Conservation (phyloP, 2,329 filamentous ascomycete species). For the Grosmannia serpens region DNA sequence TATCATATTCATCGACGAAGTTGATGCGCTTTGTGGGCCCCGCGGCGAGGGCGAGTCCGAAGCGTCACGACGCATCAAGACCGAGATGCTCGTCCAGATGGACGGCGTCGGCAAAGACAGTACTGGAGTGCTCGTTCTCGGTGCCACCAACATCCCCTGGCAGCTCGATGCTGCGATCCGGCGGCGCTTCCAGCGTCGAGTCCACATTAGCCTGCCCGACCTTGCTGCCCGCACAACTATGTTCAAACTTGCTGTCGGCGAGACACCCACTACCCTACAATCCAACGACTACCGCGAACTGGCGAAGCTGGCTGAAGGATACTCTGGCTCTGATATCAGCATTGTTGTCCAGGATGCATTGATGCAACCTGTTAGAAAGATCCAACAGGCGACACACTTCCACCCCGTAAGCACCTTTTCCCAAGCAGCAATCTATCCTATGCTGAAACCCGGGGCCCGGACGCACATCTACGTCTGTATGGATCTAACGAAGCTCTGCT, state of each 20-base stretch:
- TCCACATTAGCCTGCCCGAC: constrained; percentile 91
- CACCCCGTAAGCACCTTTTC: constrained; percentile 55
- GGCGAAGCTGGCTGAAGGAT: constrained; percentile 77
- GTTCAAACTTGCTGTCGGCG: constrained; percentile 92
- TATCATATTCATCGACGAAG: constrained; percentile 46
- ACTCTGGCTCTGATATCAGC: constrained; percentile 89
- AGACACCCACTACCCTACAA: constrained; percentile 76
- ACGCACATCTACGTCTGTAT: no score
- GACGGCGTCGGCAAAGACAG: constrained; percentile 96
- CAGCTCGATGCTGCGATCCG: constrained; percentile 94
- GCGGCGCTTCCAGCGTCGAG: constrained; percentile 86
- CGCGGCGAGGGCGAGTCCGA: constrained; percentile 93
- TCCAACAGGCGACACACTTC: constrained; percentile 95
- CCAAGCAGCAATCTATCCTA: background rate
- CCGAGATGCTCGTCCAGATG: constrained; percentile 97
- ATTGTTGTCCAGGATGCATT: constrained; percentile 93
- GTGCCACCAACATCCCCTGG: constrained; percentile 98
- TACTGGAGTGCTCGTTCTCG: constrained; percentile 84
- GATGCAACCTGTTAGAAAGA: constrained; percentile 95
- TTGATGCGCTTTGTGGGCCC: constrained; percentile 89
- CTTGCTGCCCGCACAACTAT: constrained; percentile 76
- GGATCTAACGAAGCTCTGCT: constrained; percentile 3
- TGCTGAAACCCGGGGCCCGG: background rate
- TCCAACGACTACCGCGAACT: constrained; percentile 68
- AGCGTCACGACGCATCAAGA: constrained; percentile 95